Conservation (phyloP, 768 basidiomycete genomes). For the Suillus lakei region DNA sequence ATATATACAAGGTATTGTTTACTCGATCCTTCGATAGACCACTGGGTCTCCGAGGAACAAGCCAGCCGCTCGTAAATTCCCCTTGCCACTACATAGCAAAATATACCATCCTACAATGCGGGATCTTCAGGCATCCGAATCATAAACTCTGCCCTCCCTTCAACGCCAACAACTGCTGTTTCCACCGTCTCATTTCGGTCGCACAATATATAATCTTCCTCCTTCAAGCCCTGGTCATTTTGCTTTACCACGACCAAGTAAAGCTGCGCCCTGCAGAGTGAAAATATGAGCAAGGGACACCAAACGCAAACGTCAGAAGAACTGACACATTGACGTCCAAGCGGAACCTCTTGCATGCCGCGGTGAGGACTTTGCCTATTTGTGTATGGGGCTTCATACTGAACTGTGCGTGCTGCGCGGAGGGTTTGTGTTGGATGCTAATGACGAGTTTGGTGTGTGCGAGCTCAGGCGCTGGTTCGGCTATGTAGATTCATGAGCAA, state of each 20-base stretch:
- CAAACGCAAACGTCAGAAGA: background rate
- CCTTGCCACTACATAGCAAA: background rate
- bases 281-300: background rate
- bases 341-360: slow-evolving; percentile 35
- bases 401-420: slow-evolving; percentile 37
- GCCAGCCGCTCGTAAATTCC: background rate
- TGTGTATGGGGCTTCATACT: slow-evolving; percentile 34
- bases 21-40: background rate
- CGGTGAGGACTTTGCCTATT: slow-evolving; percentile 31
- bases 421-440: slow-evolving; percentile 35
- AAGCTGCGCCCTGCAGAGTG: slow-evolving; percentile 23
- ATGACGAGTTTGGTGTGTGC: slow-evolving; percentile 14
- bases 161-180: slow-evolving; percentile 27
- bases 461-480: background rate
- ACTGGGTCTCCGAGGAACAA: background rate
- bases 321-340: slow-evolving; percentile 28
- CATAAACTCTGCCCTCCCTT: slow-evolving; percentile 2
- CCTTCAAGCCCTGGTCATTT: slow-evolving; percentile 27
- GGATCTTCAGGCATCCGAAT: slow-evolving; percentile 7
- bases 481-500: background rate
- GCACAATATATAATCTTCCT: slow-evolving; percentile 35
- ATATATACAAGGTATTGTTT: background rate
- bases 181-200: slow-evolving; percentile 30
- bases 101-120: background rate
- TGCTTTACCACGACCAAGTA: slow-evolving; percentile 28